These are phyloP conservation scores for Apocynum venetum DNA, from an alignment of 257 asterid species.

Conservation along the genomic window DNA sequence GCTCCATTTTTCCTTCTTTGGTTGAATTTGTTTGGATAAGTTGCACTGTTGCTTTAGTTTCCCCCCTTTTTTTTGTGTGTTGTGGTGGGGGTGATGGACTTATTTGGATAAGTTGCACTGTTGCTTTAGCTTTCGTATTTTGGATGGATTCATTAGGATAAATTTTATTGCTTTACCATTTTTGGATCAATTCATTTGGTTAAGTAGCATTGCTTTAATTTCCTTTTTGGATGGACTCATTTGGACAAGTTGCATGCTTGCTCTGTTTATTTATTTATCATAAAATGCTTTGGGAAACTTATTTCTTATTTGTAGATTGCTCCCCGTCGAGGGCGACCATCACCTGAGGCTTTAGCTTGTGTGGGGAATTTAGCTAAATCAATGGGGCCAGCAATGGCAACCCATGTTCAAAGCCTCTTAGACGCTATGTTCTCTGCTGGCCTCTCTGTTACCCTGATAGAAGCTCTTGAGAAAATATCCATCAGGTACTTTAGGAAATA, in stretches of 20 bases:
- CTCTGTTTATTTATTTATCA: not conserved
- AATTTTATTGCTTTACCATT: not conserved
- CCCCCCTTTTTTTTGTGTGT: not conserved
- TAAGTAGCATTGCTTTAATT: not conserved
- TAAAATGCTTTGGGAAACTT: slow-evolving; percentile 2
- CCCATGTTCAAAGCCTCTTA: slow-evolving; percentile 80
- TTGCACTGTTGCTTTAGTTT: not conserved
- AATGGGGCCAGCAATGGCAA: slow-evolving; percentile 91
- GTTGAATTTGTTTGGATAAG: not conserved
- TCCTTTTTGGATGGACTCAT: not conserved
- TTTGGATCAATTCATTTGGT: not conserved
- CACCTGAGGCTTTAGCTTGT: slow-evolving; percentile 95
- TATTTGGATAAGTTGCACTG: not conserved
- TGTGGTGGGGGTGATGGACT: too few relatives aligned
- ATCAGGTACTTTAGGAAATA: slow-evolving; percentile 48
- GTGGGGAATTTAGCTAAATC: slow-evolving; percentile 98
- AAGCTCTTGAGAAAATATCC: slow-evolving; percentile 80
- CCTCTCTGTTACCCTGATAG: slow-evolving; percentile 73
- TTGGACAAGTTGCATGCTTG: not conserved
- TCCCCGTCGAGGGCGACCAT: slow-evolving; percentile 97
- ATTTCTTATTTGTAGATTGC: slow-evolving; percentile 62
- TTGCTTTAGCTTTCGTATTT: not conserved
- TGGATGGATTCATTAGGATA: too few relatives aligned
- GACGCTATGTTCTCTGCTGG: slow-evolving; percentile 97
- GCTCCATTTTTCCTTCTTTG: slow-evolving; percentile 8